These are phyloP conservation scores for Avena eriantha DNA, from an alignment of 176 grass and related monocot species.

Conservation along the genomic window DNA sequence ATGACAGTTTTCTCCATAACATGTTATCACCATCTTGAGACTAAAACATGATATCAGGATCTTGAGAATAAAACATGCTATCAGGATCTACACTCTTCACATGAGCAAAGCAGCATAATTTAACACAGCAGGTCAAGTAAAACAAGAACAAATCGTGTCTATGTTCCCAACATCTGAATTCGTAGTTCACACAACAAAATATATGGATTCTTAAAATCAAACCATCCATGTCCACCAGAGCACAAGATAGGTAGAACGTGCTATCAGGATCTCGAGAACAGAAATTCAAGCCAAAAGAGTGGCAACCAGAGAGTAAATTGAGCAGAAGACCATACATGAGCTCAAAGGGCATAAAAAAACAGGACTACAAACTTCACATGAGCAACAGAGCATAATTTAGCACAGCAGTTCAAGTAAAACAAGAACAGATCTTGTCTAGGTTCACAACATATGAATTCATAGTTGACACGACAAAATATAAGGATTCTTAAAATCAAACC, in stretches of 20 bases:
- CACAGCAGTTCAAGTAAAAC: neutral
- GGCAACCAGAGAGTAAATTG: too few species aligned
- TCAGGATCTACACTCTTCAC: too few species aligned
- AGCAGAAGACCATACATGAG: too few species aligned
- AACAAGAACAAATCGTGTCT: neutral
- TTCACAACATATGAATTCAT: slow-evolving; percentile 5
- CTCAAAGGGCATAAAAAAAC: neutral
- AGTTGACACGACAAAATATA: slow-evolving; percentile 24
- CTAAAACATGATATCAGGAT: too few species aligned
- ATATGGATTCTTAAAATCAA: slow-evolving; percentile 46
- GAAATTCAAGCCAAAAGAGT: too few species aligned
- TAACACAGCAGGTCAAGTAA: neutral
- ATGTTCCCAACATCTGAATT: neutral
- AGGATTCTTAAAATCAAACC: slow-evolving; percentile 47
- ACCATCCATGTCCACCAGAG: slow-evolving; percentile 35
- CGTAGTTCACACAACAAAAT: slow-evolving; percentile 9
- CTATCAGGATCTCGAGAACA: too few species aligned
- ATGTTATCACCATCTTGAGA: too few species aligned
- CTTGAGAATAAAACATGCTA: too few species aligned
- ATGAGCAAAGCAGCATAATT: neutral
- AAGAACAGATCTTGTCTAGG: neutral
- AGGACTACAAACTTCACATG: neutral
- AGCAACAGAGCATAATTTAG: neutral
- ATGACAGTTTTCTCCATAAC: too few species aligned
- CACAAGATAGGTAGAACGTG: neutral